phyloP scores from a whole-genome alignment of 345 rosid species.

The Gossypium turneri region DNA sequence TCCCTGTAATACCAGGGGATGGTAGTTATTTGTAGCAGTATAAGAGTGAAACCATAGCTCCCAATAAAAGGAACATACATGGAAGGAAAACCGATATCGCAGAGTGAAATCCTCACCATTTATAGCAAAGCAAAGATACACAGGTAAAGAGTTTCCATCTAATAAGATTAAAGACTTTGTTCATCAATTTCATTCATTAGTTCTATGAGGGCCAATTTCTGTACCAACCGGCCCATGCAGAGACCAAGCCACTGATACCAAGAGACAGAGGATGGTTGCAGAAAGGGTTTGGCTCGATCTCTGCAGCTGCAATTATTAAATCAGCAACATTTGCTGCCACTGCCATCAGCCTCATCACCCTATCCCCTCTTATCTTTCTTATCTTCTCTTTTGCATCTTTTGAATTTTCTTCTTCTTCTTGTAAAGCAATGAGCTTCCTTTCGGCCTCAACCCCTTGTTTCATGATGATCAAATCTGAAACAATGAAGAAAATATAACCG shows the following conservation, averaged over 20 bases:
- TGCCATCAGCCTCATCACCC: conserved; percentile 83
- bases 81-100: neutral
- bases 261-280: conserved; percentile 71
- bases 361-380: conserved; percentile 48
- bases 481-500: conserved; percentile 77
- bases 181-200: neutral
- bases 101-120: neutral
- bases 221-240: conserved; percentile 99
- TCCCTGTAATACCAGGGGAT: no score
- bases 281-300: conserved; percentile 81
- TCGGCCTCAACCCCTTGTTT: conserved; percentile 46
- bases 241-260: conserved; percentile 86
- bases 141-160: neutral
- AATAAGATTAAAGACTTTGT: neutral
- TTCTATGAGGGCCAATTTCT: conserved; percentile 79
- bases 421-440: conserved; percentile 33
- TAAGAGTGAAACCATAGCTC: neutral
- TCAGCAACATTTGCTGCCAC: conserved; percentile 89
- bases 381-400: conserved; percentile 34
- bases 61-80: neutral
- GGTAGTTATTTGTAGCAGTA: neutral
- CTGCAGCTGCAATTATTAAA: conserved; percentile 74
- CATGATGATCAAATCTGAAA: conserved; percentile 57
- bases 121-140: neutral
- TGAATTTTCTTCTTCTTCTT: conserved; percentile 7